phyloP scores from a whole-genome alignment of 805 yeast genomes.

The Yamadazyma takamatsuzukensis region DNA sequence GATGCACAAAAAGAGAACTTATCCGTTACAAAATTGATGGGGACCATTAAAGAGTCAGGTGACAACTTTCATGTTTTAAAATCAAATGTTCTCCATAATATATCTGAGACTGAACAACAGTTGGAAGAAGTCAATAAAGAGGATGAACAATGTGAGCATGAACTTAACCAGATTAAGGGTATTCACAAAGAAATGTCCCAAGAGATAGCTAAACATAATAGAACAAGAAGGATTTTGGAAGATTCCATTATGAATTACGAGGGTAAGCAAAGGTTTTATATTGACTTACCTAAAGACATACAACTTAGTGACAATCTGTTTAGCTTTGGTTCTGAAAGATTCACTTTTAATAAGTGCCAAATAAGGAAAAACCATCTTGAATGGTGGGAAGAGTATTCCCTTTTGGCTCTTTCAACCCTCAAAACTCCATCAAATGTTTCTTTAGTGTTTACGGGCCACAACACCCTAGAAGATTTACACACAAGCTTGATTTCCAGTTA shows the following conservation, averaged over 20 bases:
- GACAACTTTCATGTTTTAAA: slow-evolving; percentile 16
- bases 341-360: slow-evolving; percentile 17
- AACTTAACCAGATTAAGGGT: slow-evolving; percentile 12
- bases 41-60: slow-evolving; percentile 15
- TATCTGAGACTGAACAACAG: slow-evolving; percentile 13
- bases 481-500: no score
- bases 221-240: slow-evolving; percentile 42
- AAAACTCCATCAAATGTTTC: no score
- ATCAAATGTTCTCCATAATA: slow-evolving; percentile 15
- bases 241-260: slow-evolving; percentile 42
- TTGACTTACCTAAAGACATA: slow-evolving; percentile 6
- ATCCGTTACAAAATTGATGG: no score
- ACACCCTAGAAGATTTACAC: no score
- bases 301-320: slow-evolving; percentile 5
- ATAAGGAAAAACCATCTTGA: slow-evolving; percentile 2
- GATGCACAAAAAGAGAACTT: no score
- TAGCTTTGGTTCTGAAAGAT: slow-evolving; percentile 4
- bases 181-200: slow-evolving; percentile 13
- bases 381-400: slow-evolving; percentile 19
- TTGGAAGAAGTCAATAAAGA: not conserved
- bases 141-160: not conserved
- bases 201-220: slow-evolving; percentile 32
- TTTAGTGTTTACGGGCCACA: no score
- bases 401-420: slow-evolving; percentile 12
- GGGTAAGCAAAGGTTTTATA: slow-evolving; percentile 23